Percentiles rank a stretch among this genome's conserved stretches.
Conservation (phyloP, 306 rosid genomes). For the Fagus crenata region DNA sequence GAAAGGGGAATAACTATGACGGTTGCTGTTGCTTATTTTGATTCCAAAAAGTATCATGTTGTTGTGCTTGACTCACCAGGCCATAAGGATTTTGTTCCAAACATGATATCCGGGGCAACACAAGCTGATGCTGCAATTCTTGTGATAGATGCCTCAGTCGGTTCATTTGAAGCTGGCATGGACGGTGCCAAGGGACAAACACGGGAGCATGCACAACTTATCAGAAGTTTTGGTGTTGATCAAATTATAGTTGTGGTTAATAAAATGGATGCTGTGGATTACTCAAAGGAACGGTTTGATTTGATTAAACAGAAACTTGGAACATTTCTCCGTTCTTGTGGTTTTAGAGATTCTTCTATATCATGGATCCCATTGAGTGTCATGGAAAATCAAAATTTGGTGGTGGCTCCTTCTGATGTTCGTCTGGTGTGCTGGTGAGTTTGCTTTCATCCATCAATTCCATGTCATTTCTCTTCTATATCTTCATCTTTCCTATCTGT, state of each 20-base stretch:
- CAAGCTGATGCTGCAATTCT: slow-evolving; percentile 98
- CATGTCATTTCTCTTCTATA: not conserved
- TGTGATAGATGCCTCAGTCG: slow-evolving; percentile 86
- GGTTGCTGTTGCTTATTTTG: slow-evolving; percentile 96
- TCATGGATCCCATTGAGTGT: slow-evolving; percentile 91
- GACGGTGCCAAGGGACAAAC: slow-evolving; percentile 88
- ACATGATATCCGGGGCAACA: slow-evolving; percentile 96
- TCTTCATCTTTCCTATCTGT: not conserved
- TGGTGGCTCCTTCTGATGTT: slow-evolving; percentile 70
- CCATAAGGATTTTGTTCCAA: slow-evolving; percentile 97
- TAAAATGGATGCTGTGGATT: slow-evolving; percentile 89
- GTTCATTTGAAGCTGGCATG: slow-evolving; percentile 92
- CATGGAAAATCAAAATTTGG: slow-evolving; percentile 93
- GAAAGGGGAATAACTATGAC: slow-evolving; percentile 99
- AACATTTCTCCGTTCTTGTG: slow-evolving; percentile 76
- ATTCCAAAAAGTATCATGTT: slow-evolving; percentile 84
- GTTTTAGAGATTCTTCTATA: slow-evolving; percentile 71
- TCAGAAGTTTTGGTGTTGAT: slow-evolving; percentile 97
- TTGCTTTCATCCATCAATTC: slow-evolving; percentile 11
- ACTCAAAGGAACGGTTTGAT: slow-evolving; percentile 84
- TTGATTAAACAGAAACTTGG: slow-evolving; percentile 71
- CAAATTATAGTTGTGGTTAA: slow-evolving; percentile 85
- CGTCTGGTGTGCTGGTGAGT: slow-evolving; percentile 72
- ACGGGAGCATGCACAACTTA: slow-evolving; percentile 88
- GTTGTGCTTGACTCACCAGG: slow-evolving; percentile 98